phyloP scores from a whole-genome alignment of 2,329 filamentous ascomycete genomes.

The Exophiala mesophila region DNA sequence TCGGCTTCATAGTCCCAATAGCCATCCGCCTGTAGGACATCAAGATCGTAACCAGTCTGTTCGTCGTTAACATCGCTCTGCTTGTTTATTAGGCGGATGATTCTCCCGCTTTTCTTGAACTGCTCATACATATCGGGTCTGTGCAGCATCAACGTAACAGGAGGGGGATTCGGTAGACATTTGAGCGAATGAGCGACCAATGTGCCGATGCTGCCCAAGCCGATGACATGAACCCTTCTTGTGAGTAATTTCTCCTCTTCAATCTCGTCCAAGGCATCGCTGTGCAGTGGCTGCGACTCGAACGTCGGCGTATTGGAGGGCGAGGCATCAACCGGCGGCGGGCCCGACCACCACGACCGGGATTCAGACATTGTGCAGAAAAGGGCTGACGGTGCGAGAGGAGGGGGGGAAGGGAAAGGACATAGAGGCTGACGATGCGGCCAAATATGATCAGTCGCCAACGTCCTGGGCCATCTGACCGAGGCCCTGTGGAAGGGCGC shows the following conservation, averaged over 20 bases:
- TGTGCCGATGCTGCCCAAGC: slow-evolving; percentile 73
- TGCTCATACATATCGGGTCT: slow-evolving; percentile 37
- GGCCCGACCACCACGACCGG: slow-evolving; percentile 21
- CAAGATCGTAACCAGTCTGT: slow-evolving; percentile 41
- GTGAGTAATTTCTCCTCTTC: slow-evolving; percentile 21
- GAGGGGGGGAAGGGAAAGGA: too few species aligned
- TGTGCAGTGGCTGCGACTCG: slow-evolving; percentile 13
- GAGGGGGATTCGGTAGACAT: slow-evolving; percentile 57
- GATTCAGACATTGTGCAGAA: slow-evolving; percentile 23
- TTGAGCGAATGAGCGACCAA: slow-evolving; percentile 71
- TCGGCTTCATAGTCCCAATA: slow-evolving; percentile 16
- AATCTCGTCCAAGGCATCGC: slow-evolving; percentile 6
- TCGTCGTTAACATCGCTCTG: slow-evolving; percentile 39
- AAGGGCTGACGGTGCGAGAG: neutral
- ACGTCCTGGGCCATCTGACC: slow-evolving; percentile 12
- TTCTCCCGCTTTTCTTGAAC: slow-evolving; percentile 32
- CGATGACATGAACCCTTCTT: slow-evolving; percentile 68
- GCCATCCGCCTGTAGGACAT: slow-evolving; percentile 30
- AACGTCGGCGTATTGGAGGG: slow-evolving; percentile 2
- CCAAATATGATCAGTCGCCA: neutral
- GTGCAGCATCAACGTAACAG: slow-evolving; percentile 76
- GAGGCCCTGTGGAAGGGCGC: slow-evolving; percentile 32
- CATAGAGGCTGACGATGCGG: too few species aligned
- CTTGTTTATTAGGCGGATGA: slow-evolving; percentile 32
- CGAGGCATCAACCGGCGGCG: neutral